Percentiles rank a stretch among this genome's conserved stretches.
Evolutionary conservation across 2,329 filamentous ascomycete species (phyloP).

Genomic region (Microcyclosporella mali): DNA sequence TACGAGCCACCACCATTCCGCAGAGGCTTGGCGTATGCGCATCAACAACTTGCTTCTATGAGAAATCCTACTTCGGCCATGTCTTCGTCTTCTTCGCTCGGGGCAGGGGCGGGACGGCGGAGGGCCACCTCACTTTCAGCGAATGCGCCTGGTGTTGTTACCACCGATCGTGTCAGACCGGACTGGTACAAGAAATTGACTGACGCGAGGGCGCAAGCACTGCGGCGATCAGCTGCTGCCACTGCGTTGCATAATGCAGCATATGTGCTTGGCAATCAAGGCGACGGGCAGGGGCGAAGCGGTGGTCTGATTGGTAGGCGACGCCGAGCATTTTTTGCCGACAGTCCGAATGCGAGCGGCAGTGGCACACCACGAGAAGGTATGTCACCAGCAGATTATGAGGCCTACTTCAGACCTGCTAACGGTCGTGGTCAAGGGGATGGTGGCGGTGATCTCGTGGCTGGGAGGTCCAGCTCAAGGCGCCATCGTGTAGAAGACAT

Average conservation of each 20-base stretch:
- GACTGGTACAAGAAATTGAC: slow-evolving; percentile 91
- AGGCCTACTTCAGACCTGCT: slow-evolving; percentile 17
- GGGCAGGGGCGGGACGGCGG: slow-evolving; percentile 44
- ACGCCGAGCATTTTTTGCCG: slow-evolving; percentile 49
- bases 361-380: slow-evolving; percentile 39
- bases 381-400: slow-evolving; percentile 14
- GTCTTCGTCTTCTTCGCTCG: slow-evolving; percentile 78
- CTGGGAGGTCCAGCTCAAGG: slow-evolving; percentile 47
- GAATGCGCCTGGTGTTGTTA: slow-evolving; percentile 77
- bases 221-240: slow-evolving; percentile 81
- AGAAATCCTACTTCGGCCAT: slow-evolving; percentile 61
- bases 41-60: slow-evolving; percentile 41
- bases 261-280: slow-evolving; percentile 68
- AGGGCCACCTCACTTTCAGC: slow-evolving; percentile 70
- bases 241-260: slow-evolving; percentile 92
- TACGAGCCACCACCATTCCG: slow-evolving; percentile 87
- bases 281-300: slow-evolving; percentile 14
- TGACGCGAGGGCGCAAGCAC: slow-evolving; percentile 74
- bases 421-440: slow-evolving; percentile 13
- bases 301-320: slow-evolving; percentile 44
- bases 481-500: slow-evolving; percentile 72
- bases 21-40: slow-evolving; percentile 67
- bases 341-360: slow-evolving; percentile 42
- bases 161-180: slow-evolving; percentile 84
- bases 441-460: slow-evolving; percentile 31